Evolutionary conservation across 2,329 filamentous ascomycete genomes (phyloP), one percentile per base, ranked within the genome.

Genomic region (Ascochyta rabiei): DNA sequence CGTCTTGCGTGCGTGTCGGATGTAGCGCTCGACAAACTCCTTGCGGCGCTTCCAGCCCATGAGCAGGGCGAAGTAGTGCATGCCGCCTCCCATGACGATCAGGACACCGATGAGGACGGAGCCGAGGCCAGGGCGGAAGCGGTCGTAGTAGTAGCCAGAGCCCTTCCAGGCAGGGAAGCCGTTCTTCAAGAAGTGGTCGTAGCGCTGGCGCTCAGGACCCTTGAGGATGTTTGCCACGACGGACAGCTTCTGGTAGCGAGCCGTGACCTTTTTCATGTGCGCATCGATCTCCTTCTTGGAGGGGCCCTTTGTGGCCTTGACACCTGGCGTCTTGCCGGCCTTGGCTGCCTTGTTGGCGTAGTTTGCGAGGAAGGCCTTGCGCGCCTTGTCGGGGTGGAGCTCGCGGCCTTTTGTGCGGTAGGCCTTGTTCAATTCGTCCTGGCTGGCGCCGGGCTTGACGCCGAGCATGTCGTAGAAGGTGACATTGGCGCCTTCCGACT

Each of bases 81-180:
- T 88, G 26, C 81, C 90, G 60, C 95, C 95, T 53, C 93, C 93
- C 46, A 89, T 85, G 47, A 91, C 85, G 59, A 96, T 74, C 76
- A 98, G 91, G 35, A 96, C 79, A 42, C 93, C 93, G 23, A 88
- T 57, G 46, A 98, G 76, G 40, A 96, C 95, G 13, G 90, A 90
- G 55, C 91, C 91, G 39, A 98, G 81, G 8, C 95, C 95, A 1
- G 95, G 95, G 18, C 95, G 86, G 83, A 93, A 97, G 53, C 95
- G 88, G 68, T 87, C 87, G 81, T 99, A 99, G 83, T 98, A 99
- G 84, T 99, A 99, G 59, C 95, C 93, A 39, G 93, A 97, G 54
- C 95, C 95, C 80, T 93, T 93, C 95, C 95, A 99, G 51, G 86
- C 86, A 28, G 95, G 95, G 80, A 99, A 99, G 58, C 95, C 95